Percentiles rank a stretch among this genome's conserved stretches.
Evolutionary conservation across 352 stramenopile genomes (phyloP).

Genomic region (Nothophytophthora sp.): DNA sequence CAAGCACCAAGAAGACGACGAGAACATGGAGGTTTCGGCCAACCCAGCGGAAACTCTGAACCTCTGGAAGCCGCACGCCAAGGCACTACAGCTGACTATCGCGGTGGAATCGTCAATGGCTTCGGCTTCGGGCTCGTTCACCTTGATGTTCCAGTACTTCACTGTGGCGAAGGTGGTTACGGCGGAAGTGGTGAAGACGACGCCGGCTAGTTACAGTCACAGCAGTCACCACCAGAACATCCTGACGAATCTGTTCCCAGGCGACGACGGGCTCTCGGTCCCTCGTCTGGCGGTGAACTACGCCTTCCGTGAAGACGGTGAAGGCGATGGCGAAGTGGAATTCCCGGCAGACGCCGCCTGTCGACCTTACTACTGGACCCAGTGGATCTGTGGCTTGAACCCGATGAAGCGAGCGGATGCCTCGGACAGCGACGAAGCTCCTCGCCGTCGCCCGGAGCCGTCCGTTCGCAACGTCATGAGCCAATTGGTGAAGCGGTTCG

Average conservation of each 20-base stretch:
- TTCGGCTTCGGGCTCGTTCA: conserved; percentile 35
- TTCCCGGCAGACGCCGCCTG: conserved; percentile 41
- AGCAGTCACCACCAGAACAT: conserved; percentile 26
- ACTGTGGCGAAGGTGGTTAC: conserved; percentile 54
- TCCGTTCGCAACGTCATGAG: conserved; percentile 69
- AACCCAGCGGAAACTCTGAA: conserved; percentile 26
- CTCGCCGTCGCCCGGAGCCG: conserved; percentile 49
- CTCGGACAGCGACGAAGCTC: background rate
- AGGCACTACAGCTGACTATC: conserved; percentile 55
- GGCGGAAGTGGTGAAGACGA: conserved; percentile 44
- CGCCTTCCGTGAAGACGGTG: conserved; percentile 30
- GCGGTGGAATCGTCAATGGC: conserved; percentile 26
- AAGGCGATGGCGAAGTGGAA: conserved; percentile 30
- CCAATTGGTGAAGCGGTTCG: conserved; percentile 61
- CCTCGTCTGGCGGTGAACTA: conserved; percentile 53
- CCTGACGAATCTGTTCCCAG: conserved; percentile 65
- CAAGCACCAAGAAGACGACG: conserved; percentile 30
- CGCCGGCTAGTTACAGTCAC: conserved; percentile 15
- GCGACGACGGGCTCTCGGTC: conserved; percentile 48
- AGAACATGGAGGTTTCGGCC: conserved; percentile 12
- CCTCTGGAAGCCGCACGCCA: conserved; percentile 53
- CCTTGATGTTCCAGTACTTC: conserved; percentile 70
- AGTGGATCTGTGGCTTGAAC: conserved; percentile 75
- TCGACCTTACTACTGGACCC: conserved; percentile 71
- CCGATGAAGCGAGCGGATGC: conserved; percentile 40